Base-by-base conservation (phyloP, 805 yeast species). In the Starmerella sirachaensis region DNA sequence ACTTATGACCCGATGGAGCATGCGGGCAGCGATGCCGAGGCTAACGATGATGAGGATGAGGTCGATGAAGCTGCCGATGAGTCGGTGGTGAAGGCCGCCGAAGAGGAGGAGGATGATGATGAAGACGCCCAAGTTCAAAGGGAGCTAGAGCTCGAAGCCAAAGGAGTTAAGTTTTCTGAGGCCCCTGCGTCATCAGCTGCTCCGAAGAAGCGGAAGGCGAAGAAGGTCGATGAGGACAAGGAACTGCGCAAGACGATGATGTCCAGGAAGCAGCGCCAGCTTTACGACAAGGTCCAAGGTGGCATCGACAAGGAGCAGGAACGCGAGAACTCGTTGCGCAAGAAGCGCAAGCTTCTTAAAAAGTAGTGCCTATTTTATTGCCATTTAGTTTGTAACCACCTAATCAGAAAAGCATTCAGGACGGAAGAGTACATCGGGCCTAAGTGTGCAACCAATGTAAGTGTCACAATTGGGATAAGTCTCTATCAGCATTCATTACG, bases 211-310 rank as follows among this genome's bases (percentile, higher is more conserved):
- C 60, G 60, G 56, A 40, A 40, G 32, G 28, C 45, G 36, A 71
- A 66, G 43, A 72, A 72, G 33, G 79, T 74, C 46, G 57, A 57
- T 20, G 86, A 79, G 64, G 96, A 85, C 59, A 82, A 83, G 65
- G 91, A 86, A 49, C 73, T 88, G 66, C 82, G 82, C 68, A 76
- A 76, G 77, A 83, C 85, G 56, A 88, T 91, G 98, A 88, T 91
- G 98, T 72, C 88, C 52, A 85, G 85, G 66, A 91, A 88, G 63
- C 94, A 88, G 65, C 81, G 85, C 69, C 83, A 82, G 61, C 68
- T 86, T 49, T 91, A 91, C 69, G 80, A 80, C 67, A 81, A 81
- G 76, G 83, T 88, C 93, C 91, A 84, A 65, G 77, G 83, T 59
- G 88, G 94, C 42, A 74, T 81, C 52, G 76, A 78, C 42, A 75